A percentile compares a stretch with the other conserved stretches of the same genome.
These are phyloP conservation scores for Polysphondylium violaceum DNA, from an alignment of 78 protist species.

Conservation along the genomic window DNA sequence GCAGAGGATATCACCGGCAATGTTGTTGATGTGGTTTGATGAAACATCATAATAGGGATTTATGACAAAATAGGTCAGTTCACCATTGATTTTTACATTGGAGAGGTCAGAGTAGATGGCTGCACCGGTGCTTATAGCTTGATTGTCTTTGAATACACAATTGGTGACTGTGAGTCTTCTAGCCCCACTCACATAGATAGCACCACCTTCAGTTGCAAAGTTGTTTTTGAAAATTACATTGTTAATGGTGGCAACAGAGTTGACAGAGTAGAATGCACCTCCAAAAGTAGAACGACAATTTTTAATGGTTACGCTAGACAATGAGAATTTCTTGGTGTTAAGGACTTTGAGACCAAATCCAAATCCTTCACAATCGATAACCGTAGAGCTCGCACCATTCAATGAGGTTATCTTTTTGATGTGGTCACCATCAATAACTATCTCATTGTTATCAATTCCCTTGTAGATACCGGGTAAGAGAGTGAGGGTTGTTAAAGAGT, in stretches of 20 bases:
- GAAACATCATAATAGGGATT: too few species aligned
- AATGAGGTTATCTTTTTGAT: too few species aligned
- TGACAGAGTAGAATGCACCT: background rate
- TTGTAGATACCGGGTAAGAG: background rate
- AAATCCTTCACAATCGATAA: background rate
- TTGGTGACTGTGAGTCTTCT: background rate
- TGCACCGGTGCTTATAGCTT: background rate
- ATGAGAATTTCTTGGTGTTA: background rate
- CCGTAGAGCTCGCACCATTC: background rate
- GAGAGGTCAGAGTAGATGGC: background rate
- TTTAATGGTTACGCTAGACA: background rate
- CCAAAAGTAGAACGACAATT: background rate
- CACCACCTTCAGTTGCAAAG: background rate
- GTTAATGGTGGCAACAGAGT: background rate
- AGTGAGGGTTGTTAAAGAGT: background rate
- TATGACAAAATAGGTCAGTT: too few species aligned
- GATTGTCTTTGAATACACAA: background rate
- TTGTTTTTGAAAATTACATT: too few species aligned
- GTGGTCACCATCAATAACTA: background rate
- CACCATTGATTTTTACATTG: background rate
- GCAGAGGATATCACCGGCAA: too few species aligned
- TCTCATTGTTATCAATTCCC: background rate
- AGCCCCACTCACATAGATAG: background rate
- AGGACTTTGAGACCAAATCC: background rate
- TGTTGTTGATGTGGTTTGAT: too few species aligned